Evolutionary conservation across 345 rosid species (phyloP).

Genomic region (Xanthoceras sorbifolium): DNA sequence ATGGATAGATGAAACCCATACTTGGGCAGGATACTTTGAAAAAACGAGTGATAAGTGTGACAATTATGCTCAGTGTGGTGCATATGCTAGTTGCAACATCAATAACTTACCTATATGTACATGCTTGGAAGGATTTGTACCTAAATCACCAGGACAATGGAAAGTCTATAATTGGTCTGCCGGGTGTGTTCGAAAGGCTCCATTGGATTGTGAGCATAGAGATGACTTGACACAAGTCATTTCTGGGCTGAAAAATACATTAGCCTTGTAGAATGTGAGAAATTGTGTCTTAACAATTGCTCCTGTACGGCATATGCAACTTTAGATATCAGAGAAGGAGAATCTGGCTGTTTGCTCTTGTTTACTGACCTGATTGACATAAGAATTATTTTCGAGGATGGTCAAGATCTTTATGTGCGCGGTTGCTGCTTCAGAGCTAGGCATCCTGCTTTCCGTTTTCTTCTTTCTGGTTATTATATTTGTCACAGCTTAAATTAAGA

Average conservation of each 20-base stretch:
- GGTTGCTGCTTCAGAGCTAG: conserved; percentile 24
- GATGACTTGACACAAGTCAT: conserved; percentile 21
- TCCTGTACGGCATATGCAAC: conserved; percentile 33
- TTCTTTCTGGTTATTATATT: neutral
- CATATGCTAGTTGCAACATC: conserved; percentile 15
- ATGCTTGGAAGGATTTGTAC: conserved; percentile 23
- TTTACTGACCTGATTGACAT: conserved; percentile 30
- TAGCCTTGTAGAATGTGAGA: conserved; percentile 23
- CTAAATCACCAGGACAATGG: conserved; percentile 23
- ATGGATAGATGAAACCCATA: conserved; percentile 12
- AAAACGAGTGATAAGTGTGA: conserved; percentile 20
- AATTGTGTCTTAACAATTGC: conserved; percentile 29
- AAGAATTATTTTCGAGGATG: neutral
- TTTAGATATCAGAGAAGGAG: conserved; percentile 16
- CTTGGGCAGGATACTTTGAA: conserved; percentile 7
- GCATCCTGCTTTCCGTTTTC: neutral
- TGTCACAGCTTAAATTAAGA: no score
- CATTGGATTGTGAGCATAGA: conserved; percentile 2
- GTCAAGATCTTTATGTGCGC: conserved; percentile 19
- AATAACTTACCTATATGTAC: conserved; percentile 16
- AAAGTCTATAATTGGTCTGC: neutral
- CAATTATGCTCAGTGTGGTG: conserved; percentile 23
- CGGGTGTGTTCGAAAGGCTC: conserved; percentile 24
- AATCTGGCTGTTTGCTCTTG: conserved; percentile 32
- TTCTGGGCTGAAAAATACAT: conserved; percentile 19